phyloP scores from a whole-genome alignment of 2,329 filamentous ascomycete genomes.

The Celoporthe dispersa region DNA sequence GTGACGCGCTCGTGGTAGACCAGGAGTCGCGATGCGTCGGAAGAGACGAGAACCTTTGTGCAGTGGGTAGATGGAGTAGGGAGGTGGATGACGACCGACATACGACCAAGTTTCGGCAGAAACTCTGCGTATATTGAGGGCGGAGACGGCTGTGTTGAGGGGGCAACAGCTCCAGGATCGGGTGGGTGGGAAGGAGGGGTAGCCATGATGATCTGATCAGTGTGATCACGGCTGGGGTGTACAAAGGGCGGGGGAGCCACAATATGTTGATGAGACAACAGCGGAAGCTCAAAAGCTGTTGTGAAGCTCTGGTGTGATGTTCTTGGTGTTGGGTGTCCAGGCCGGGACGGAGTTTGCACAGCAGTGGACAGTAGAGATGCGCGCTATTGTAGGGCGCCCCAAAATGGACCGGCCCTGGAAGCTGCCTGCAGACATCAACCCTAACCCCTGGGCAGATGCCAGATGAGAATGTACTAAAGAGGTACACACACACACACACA shows the following conservation, averaged over 20 bases:
- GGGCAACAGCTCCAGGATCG: neutral
- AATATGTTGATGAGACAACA: neutral
- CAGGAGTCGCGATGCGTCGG: constrained; percentile 50
- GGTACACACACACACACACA: too few relatives aligned
- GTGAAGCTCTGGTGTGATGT: neutral
- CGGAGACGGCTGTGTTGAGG: neutral
- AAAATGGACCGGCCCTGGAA: neutral
- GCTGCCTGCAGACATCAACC: neutral
- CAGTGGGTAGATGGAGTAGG: constrained; percentile 46
- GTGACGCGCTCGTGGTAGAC: constrained; percentile 51
- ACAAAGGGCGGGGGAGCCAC: neutral
- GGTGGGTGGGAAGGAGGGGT: neutral
- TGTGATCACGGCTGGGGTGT: neutral
- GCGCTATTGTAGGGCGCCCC: neutral
- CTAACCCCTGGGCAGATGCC: neutral
- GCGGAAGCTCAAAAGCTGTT: neutral
- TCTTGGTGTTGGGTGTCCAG: neutral
- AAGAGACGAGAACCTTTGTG: constrained; percentile 50
- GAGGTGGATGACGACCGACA: constrained; percentile 62
- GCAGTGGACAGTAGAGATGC: neutral
- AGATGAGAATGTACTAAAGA: too few relatives aligned
- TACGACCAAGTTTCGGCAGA: constrained; percentile 65
- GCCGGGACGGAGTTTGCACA: neutral
- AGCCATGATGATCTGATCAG: neutral
- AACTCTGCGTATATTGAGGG: constrained; percentile 64